These are phyloP conservation scores for Gonium pectorale DNA, from an alignment of 139 green algal species.

Conservation along the genomic window DNA sequence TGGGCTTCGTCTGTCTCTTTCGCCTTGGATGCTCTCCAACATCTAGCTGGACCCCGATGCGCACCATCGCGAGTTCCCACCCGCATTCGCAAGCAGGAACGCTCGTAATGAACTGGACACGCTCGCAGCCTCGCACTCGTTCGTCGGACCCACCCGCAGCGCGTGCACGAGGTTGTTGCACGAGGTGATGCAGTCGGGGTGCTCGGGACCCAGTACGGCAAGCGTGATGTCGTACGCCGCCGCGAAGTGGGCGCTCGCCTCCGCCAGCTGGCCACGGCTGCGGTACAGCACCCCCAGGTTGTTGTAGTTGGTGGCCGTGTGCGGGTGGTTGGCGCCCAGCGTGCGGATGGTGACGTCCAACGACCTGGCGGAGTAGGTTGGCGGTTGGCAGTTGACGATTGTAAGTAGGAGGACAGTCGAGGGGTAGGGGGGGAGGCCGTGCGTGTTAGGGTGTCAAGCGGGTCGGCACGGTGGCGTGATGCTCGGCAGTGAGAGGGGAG, in stretches of 20 bases:
- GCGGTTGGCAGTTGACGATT: background rate
- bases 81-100: no score
- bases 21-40: background rate
- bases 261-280: background rate
- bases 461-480: no score
- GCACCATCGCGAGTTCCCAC: no score
- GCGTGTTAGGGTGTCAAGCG: no score
- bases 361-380: background rate
- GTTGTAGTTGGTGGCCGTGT: slow-evolving; percentile 32
- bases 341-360: background rate
- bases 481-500: no score
- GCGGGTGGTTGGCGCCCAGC: slow-evolving; percentile 25
- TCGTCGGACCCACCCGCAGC: slow-evolving; percentile 15
- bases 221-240: background rate
- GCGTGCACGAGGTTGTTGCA: background rate
- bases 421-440: no score
- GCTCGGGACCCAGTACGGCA: slow-evolving; percentile 5
- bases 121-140: no score
- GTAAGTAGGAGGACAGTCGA: no score
- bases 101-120: no score
- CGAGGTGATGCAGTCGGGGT: slow-evolving; percentile 20
- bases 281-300: slow-evolving; percentile 42
- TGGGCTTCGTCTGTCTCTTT: background rate
- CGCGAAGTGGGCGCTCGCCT: background rate
- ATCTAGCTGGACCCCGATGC: background rate